These are phyloP conservation scores for Myxozyma neglecta DNA, from an alignment of 805 yeast genomes.

Conservation along the genomic window DNA sequence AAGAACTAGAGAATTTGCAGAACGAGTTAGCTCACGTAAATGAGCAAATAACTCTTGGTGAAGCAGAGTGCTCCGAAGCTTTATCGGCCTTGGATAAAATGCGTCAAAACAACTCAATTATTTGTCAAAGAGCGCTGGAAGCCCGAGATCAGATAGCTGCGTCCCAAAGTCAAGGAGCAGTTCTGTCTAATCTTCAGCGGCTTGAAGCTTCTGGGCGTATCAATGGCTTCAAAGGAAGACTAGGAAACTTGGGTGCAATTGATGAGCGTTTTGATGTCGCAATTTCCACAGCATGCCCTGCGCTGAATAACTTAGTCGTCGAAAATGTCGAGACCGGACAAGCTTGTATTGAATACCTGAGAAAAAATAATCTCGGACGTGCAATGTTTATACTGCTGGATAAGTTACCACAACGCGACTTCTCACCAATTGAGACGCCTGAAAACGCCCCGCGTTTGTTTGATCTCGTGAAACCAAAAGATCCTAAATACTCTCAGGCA, in stretches of 20 bases:
- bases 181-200: conserved; percentile 64
- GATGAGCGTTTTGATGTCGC: conserved; percentile 90
- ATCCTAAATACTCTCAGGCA: conserved; percentile 74
- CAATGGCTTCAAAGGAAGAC: conserved; percentile 62
- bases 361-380: conserved; percentile 81
- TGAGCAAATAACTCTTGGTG: conserved; percentile 61
- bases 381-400: conserved; percentile 82
- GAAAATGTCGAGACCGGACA: conserved; percentile 73
- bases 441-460: conserved; percentile 74
- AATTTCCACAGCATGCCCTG: conserved; percentile 89
- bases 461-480: conserved; percentile 72
- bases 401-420: conserved; percentile 64
- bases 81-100: conserved; percentile 51
- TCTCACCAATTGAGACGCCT: conserved; percentile 66
- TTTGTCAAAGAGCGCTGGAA: conserved; percentile 65
- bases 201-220: conserved; percentile 79
- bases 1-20: conserved; percentile 48
- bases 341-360: conserved; percentile 74
- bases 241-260: conserved; percentile 90
- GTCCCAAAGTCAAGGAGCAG: conserved; percentile 68
- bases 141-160: conserved; percentile 60
- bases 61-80: conserved; percentile 55
- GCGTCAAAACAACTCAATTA: conserved; percentile 52
- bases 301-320: conserved; percentile 89
- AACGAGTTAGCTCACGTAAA: conserved; percentile 51